Percentiles rank a stretch among this genome's conserved stretches.
These are phyloP conservation scores for Candida sonorensis DNA, from an alignment of 805 yeast species.

Conservation along the genomic window DNA sequence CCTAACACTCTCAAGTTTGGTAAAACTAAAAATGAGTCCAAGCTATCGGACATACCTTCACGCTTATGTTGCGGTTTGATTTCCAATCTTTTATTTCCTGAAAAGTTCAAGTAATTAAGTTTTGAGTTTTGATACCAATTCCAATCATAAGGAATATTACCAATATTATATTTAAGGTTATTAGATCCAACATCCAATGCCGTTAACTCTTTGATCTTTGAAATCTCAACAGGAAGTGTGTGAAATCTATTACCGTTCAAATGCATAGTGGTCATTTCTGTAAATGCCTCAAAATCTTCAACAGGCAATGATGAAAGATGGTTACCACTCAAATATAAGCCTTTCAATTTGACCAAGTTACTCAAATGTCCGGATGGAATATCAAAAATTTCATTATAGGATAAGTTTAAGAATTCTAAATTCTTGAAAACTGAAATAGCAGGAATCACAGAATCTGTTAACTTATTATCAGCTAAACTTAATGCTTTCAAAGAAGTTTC, in stretches of 20 bases:
- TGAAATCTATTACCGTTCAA: slow-evolving; percentile 81
- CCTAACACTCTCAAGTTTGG: slow-evolving; percentile 71
- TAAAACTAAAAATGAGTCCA: slow-evolving; percentile 59
- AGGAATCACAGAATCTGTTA: slow-evolving; percentile 71
- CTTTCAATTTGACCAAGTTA: slow-evolving; percentile 49
- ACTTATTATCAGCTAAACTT: slow-evolving; percentile 74
- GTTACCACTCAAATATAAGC: slow-evolving; percentile 79
- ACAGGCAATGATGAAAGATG: slow-evolving; percentile 71
- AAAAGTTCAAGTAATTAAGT: slow-evolving; percentile 74
- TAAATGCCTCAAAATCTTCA: slow-evolving; percentile 69
- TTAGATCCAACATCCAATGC: slow-evolving; percentile 90
- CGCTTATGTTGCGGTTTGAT: slow-evolving; percentile 60
- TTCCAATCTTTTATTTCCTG: slow-evolving; percentile 89
- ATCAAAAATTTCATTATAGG: slow-evolving; percentile 81
- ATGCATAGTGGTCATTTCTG: slow-evolving; percentile 51
- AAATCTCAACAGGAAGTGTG: slow-evolving; percentile 82
- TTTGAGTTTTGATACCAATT: slow-evolving; percentile 86
- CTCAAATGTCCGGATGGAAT: slow-evolving; percentile 68
- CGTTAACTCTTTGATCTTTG: slow-evolving; percentile 54
- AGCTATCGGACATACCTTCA: slow-evolving; percentile 53
- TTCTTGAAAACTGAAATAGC: slow-evolving; percentile 52
- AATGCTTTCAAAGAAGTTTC: slow-evolving; percentile 40
- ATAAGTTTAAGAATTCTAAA: slow-evolving; percentile 60
- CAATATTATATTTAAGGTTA: slow-evolving; percentile 81
- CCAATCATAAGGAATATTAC: slow-evolving; percentile 96